phyloP scores from a whole-genome alignment of 1,139 yeast species.

The Dujonia santamariae region DNA sequence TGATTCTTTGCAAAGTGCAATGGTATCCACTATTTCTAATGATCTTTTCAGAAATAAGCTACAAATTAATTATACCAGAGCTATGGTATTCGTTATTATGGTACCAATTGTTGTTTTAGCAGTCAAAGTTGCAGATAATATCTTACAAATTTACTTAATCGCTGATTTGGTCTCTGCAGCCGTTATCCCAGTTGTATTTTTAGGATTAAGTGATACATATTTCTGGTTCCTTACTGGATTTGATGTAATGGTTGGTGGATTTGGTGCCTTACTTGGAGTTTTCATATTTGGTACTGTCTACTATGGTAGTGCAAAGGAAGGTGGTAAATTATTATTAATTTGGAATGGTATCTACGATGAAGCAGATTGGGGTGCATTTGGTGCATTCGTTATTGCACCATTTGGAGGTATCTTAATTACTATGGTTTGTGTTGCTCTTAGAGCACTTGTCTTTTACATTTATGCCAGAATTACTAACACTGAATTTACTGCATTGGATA shows the following conservation, averaged over 20 bases:
- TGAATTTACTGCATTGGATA: slow-evolving; percentile 58
- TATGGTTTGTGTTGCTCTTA: slow-evolving; percentile 45
- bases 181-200: slow-evolving; percentile 78
- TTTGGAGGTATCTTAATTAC: slow-evolving; percentile 71
- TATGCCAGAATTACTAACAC: slow-evolving; percentile 36
- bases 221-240: slow-evolving; percentile 74
- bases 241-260: slow-evolving; percentile 80
- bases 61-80: slow-evolving; percentile 62
- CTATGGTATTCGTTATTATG: slow-evolving; percentile 71
- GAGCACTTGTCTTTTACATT: slow-evolving; percentile 40
- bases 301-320: slow-evolving; percentile 66
- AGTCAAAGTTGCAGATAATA: slow-evolving; percentile 72
- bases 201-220: slow-evolving; percentile 63
- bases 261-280: slow-evolving; percentile 77
- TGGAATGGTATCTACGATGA: slow-evolving; percentile 76
- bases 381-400: slow-evolving; percentile 91
- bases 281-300: slow-evolving; percentile 83
- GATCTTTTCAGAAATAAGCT: slow-evolving; percentile 84
- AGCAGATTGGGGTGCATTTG: slow-evolving; percentile 92
- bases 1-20: slow-evolving; percentile 86
- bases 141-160: slow-evolving; percentile 82
- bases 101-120: slow-evolving; percentile 86
- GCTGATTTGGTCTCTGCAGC: slow-evolving; percentile 88
- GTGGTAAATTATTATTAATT: slow-evolving; percentile 68
- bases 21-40: slow-evolving; percentile 85